These are phyloP conservation scores for Talaromyces funiculosus DNA, from an alignment of 2,329 filamentous ascomycete genomes.

Conservation along the genomic window DNA sequence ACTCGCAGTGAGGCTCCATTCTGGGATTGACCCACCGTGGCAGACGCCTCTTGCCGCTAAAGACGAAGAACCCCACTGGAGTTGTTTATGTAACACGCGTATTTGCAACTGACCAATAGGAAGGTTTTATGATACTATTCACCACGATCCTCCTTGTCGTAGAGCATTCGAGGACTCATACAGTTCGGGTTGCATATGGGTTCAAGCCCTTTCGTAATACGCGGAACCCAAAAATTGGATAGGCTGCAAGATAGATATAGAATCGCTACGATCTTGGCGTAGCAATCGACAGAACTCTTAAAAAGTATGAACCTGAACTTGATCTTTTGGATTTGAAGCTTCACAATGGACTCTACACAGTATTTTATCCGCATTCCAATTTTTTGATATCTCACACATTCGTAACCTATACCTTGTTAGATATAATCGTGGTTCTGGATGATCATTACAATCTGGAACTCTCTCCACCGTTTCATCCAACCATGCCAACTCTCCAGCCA, in stretches of 20 bases:
- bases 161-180: neutral
- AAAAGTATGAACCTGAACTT: neutral
- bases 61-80: neutral
- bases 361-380: neutral
- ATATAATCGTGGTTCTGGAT: neutral
- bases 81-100: conserved; percentile 7
- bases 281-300: neutral
- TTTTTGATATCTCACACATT: neutral
- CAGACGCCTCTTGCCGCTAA: no score
- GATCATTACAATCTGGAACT: neutral
- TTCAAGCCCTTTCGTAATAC: neutral
- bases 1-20: no score
- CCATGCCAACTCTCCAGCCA: conserved; percentile 3
- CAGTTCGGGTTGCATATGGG: neutral
- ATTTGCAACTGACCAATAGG: neutral
- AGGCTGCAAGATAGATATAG: neutral
- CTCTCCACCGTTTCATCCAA: neutral
- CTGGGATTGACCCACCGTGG: neutral
- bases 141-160: neutral
- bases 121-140: neutral
- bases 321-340: neutral
- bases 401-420: neutral
- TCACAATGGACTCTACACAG: neutral
- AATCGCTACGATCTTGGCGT: neutral
- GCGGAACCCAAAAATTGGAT: neutral